Conservation (phyloP, 1,284 basidiomycete species). For the Sparassis latifolia region DNA sequence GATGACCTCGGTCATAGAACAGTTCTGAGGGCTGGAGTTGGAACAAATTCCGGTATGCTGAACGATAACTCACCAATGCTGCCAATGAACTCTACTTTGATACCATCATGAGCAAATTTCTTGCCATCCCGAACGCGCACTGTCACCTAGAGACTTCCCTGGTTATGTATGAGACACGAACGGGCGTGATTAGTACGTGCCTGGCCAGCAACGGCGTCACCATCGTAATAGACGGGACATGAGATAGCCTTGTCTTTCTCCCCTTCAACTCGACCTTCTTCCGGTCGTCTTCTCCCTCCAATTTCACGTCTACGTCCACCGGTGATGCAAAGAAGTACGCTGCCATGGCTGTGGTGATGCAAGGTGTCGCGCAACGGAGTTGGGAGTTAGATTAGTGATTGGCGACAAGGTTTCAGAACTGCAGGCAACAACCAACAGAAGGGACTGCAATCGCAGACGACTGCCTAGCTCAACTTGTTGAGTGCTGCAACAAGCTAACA, state of each 20-base stretch:
- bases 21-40: constrained; percentile 52
- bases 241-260: constrained; percentile 79
- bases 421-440: no score
- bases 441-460: no score
- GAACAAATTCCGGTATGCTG: background rate
- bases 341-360: constrained; percentile 45
- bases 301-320: constrained; percentile 86
- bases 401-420: no score
- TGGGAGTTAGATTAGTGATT: background rate
- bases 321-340: constrained; percentile 92
- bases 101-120: constrained; percentile 92
- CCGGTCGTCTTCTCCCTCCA: constrained; percentile 81
- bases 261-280: constrained; percentile 72
- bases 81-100: constrained; percentile 96
- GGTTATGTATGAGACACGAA: background rate
- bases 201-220: constrained; percentile 84
- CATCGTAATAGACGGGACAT: constrained; percentile 94
- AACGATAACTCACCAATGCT: constrained; percentile 71
- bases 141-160: constrained; percentile 52
- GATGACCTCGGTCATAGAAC: constrained; percentile 95
- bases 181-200: constrained; percentile 38
- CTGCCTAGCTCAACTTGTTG: no score
- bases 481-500: no score
- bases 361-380: background rate
- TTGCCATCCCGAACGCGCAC: constrained; percentile 93